phyloP scores from a whole-genome alignment of 2,329 filamentous ascomycete genomes.

The Colletotrichum eleusines region DNA sequence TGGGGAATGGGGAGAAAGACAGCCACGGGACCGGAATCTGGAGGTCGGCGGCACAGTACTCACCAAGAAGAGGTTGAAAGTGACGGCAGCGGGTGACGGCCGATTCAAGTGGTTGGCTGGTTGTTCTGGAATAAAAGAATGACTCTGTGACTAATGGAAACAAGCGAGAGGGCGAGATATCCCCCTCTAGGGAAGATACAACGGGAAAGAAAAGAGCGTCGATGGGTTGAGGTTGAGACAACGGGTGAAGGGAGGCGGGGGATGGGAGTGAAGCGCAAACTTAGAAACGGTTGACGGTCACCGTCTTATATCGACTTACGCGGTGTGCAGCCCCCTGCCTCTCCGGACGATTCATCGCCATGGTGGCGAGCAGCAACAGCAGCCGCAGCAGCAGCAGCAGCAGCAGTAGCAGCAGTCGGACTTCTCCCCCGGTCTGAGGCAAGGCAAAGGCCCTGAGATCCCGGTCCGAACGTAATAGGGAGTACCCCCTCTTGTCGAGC shows the following conservation, averaged over 20 bases:
- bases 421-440: constrained; percentile 32
- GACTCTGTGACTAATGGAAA: constrained; percentile 24
- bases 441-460: constrained; percentile 23
- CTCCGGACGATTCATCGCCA: constrained; percentile 32
- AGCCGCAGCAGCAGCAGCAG: not conserved
- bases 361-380: constrained; percentile 24
- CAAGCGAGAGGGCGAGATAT: constrained; percentile 1
- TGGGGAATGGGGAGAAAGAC: not conserved
- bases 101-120: constrained; percentile 29
- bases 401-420: constrained; percentile 3
- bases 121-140: constrained; percentile 24
- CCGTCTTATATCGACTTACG: constrained; percentile 42
- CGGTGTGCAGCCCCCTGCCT: constrained; percentile 35
- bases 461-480: constrained; percentile 18
- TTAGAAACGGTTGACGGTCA: constrained; percentile 36
- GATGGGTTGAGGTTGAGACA: constrained; percentile 36
- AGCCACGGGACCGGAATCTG: constrained; percentile 35
- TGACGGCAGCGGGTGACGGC: constrained; percentile 41
- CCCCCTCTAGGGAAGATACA: constrained; percentile 30
- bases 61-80: constrained; percentile 22
- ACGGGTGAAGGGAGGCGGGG: no score
- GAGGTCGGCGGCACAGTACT: constrained; percentile 15
- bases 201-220: constrained; percentile 36
- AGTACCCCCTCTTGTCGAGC: not conserved
- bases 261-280: constrained; percentile 8